These are phyloP conservation scores for Erodium texanum DNA, from an alignment of 441 rosid species.

Conservation along the genomic window DNA sequence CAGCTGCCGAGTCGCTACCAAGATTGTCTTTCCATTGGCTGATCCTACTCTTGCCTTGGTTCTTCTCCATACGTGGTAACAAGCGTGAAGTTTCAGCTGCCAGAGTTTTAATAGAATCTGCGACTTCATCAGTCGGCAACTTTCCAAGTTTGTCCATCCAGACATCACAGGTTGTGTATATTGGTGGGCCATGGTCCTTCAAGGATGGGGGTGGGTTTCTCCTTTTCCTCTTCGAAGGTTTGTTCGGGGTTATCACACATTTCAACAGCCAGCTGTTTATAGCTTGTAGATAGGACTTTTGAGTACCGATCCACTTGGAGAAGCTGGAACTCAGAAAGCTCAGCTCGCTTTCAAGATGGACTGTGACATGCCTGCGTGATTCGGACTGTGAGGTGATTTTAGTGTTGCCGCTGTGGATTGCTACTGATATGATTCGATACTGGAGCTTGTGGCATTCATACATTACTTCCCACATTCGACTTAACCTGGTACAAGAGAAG, in stretches of 20 bases:
- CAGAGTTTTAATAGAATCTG: conserved; percentile 48
- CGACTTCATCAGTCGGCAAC: conserved; percentile 49
- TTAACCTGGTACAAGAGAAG: conserved; percentile 42
- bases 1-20: conserved; percentile 24
- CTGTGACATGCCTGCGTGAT: conserved; percentile 51
- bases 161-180: conserved; percentile 52
- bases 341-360: conserved; percentile 63
- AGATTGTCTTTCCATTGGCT: too few species aligned
- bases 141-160: conserved; percentile 59
- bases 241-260: conserved; percentile 39
- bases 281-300: conserved; percentile 50
- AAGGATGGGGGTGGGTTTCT: conserved; percentile 15
- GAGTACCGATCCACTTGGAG: conserved; percentile 75
- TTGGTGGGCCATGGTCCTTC: conserved; percentile 56
- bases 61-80: conserved; percentile 70
- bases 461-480: conserved; percentile 96
- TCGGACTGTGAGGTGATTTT: conserved; percentile 54
- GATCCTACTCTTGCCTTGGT: conserved; percentile 35
- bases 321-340: conserved; percentile 47
- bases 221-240: conserved; percentile 34
- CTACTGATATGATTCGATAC: conserved; percentile 42
- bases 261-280: conserved; percentile 66
- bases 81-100: conserved; percentile 51
- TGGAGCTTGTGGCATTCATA: conserved; percentile 79
- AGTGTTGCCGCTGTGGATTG: conserved; percentile 34